Conservation (phyloP, 2,329 filamentous ascomycete genomes). For the Pseudopithomyces chartarum region DNA sequence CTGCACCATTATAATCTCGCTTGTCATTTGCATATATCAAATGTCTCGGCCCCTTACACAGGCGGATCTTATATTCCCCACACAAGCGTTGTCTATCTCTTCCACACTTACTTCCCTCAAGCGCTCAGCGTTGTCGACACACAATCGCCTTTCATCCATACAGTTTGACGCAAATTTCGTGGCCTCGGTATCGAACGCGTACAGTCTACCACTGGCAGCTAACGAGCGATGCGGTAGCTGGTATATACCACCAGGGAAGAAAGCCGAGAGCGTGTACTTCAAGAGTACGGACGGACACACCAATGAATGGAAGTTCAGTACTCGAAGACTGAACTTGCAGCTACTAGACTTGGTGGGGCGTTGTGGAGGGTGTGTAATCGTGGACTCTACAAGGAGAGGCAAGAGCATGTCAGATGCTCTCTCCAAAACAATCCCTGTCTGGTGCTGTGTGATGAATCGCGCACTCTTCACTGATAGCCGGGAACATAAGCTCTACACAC, state of each 20-base stretch:
- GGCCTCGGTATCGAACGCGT: conserved; percentile 60
- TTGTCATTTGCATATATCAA: too few species aligned
- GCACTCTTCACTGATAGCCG: conserved; percentile 69
- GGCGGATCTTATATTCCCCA: conserved; percentile 59
- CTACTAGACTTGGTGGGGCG: conserved; percentile 70
- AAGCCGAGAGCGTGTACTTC: conserved; percentile 83
- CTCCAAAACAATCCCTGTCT: conserved; percentile 91
- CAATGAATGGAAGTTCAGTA: conserved; percentile 88
- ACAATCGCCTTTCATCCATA: conserved; percentile 83
- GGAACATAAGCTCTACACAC: conserved; percentile 67
- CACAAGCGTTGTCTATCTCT: conserved; percentile 63
- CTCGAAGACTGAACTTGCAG: conserved; percentile 82
- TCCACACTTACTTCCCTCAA: conserved; percentile 73
- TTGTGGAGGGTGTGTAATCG: conserved; percentile 78
- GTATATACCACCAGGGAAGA: conserved; percentile 74
- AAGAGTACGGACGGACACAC: conserved; percentile 97
- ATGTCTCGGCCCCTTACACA: conserved; percentile 28
- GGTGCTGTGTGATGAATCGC: conserved; percentile 86
- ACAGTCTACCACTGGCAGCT: conserved; percentile 74
- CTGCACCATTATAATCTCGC: too few species aligned
- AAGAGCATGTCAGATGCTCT: conserved; percentile 96
- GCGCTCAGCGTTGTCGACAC: conserved; percentile 75
- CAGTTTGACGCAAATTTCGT: conserved; percentile 78
- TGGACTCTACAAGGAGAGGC: conserved; percentile 90
- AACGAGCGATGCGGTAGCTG: conserved; percentile 97